phyloP scores from a whole-genome alignment of 176 grass and related monocot species.

The Oryza coarctata region DNA sequence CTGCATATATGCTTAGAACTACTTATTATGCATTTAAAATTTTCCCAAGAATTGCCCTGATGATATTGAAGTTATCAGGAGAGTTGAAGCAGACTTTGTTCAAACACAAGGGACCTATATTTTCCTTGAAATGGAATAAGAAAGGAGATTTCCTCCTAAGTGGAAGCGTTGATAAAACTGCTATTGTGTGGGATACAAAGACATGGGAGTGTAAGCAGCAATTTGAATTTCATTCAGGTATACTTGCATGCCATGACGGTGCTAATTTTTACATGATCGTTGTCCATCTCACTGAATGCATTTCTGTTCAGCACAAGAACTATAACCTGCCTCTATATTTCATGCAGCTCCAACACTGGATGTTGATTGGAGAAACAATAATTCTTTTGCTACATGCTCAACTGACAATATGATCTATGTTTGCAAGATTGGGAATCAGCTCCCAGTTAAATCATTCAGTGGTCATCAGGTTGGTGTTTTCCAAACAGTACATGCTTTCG shows the following conservation, averaged over 20 bases:
- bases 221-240: constrained; percentile 98
- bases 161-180: constrained; percentile 97
- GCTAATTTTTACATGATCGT: constrained; percentile 13
- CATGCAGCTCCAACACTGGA: constrained; percentile 88
- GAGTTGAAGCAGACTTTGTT: constrained; percentile 88
- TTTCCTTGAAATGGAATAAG: constrained; percentile 99
- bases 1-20: not conserved
- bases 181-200: constrained; percentile 99
- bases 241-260: not conserved
- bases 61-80: constrained; percentile 46
- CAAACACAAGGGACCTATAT: constrained; percentile 97
- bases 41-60: not conserved
- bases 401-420: constrained; percentile 97
- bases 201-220: constrained; percentile 97
- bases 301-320: not conserved
- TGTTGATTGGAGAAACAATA: constrained; percentile 99
- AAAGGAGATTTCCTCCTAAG: constrained; percentile 96
- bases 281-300: not conserved
- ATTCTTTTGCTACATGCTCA: constrained; percentile 96
- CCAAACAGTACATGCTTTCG: constrained; percentile 6
- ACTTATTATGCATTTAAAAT: not conserved
- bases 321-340: constrained; percentile 29
- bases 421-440: constrained; percentile 85
- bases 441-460: constrained; percentile 73
- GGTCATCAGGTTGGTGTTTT: constrained; percentile 73